Base-by-base conservation (phyloP, 257 asterid species). In the Cinchona pubescens region DNA sequence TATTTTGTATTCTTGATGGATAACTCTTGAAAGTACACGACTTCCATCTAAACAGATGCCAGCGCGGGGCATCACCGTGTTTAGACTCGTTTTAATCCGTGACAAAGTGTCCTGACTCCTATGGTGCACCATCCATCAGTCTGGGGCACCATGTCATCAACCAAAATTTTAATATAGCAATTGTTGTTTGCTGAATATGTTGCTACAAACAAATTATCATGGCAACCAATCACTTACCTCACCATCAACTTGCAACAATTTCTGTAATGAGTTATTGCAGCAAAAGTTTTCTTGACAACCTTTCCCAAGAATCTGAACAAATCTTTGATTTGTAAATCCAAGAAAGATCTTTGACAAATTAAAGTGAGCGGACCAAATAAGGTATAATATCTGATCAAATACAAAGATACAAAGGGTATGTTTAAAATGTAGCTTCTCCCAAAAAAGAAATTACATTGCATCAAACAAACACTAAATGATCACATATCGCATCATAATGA, bases 391-490 rank as follows among this genome's bases (percentile, higher is more conserved):
- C 46, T 43, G 29, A 66, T 40, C 69, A 51, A 4, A 64, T 45
- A 49, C 66, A 75, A 15, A n/a, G 63, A 11, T 27, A 29, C 58
- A 67, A 27, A 42, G 56, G 46, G 21, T 72, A 11, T 73, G 76
- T 59, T 27, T 27, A 37, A 76, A 75, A 53, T 58, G 61, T 62
- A 69, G 56, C 62, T 53, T 35, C 60, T 9, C 63, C 59, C 13
- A 71, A 71, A 74, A 51, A 73, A 78, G 32, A 78, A 19, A 53
- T 35, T 35, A 51, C 45, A 60, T 62, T 63, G 60, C 71, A 59
- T n/a, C 38, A 16, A 35, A 21, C 7, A 2, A 45, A 78, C 25
- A 6, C 49, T 38, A 72, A 53, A 72, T 15, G 23, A 23, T 19
- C 8, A 38, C 62, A 32, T 4, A 43, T 55, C n/a, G 68, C 75